Percentiles rank a stretch among this genome's conserved stretches.
Evolutionary conservation across 176 grass and related monocot species (phyloP).

Genomic region (Oryza glaberrima): DNA sequence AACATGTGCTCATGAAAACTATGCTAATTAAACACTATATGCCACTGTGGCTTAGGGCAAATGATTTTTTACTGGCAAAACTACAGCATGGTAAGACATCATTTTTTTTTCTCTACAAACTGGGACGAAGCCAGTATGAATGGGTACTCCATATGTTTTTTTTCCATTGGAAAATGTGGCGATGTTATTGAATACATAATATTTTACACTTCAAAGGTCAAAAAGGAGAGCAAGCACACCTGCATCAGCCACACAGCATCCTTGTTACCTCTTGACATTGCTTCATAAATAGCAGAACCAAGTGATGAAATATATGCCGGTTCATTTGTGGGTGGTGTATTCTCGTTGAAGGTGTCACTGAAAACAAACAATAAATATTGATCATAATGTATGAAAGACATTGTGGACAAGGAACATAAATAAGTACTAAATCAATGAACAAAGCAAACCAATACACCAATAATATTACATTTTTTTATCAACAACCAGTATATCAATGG

Average conservation of each 20-base stretch:
- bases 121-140: not conserved
- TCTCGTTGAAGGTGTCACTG: constrained; percentile 99
- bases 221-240: constrained; percentile 51
- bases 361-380: constrained; percentile 41
- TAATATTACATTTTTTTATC: not conserved
- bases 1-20: constrained; percentile 2
- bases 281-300: constrained; percentile 88
- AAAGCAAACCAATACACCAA: constrained; percentile 8
- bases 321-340: constrained; percentile 89
- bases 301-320: constrained; percentile 89
- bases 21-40: not conserved
- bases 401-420: constrained; percentile 27
- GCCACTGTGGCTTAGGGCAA: not conserved
- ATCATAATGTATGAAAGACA: constrained; percentile 33
- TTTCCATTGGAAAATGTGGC: not conserved
- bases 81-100: not conserved
- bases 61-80: not conserved
- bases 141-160: not conserved
- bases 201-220: constrained; percentile 19
- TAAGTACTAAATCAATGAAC: not conserved
- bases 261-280: constrained; percentile 84
- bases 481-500: not conserved
- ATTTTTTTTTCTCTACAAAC: not conserved
- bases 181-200: not conserved
- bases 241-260: constrained; percentile 98